Conservation (phyloP, 2,329 filamentous ascomycete genomes). For the Furcasterigmium furcatum region DNA sequence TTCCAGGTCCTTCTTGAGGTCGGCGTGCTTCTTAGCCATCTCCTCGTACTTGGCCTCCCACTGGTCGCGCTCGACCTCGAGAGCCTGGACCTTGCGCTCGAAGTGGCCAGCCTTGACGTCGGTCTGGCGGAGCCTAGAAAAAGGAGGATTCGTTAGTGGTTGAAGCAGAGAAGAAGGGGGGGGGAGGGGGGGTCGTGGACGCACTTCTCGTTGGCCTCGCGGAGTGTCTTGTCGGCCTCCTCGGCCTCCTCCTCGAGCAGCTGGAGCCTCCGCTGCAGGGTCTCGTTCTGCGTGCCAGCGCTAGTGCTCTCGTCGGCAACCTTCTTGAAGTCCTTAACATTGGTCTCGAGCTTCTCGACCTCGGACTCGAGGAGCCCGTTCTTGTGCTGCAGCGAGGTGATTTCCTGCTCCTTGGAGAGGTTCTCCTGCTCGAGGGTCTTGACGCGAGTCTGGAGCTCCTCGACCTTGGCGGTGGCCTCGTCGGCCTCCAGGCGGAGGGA, state of each 20-base stretch:
- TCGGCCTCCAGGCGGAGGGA: constrained; percentile 92
- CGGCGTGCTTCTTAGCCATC: constrained; percentile 84
- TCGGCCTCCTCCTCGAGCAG: constrained; percentile 98
- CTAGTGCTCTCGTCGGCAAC: constrained; percentile 77
- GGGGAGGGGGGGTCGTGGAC: no score
- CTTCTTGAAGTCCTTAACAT: constrained; percentile 84
- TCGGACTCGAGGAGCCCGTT: constrained; percentile 87
- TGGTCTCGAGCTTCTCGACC: constrained; percentile 86
- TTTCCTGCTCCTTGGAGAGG: constrained; percentile 95
- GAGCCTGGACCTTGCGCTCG: constrained; percentile 97
- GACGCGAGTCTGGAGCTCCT: constrained; percentile 84
- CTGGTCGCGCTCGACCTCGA: constrained; percentile 86
- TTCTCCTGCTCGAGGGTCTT: constrained; percentile 94
- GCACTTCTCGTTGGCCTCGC: constrained; percentile 97
- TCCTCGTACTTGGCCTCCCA: constrained; percentile 99
- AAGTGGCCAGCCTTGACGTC: constrained; percentile 99
- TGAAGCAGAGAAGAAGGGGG: constrained; percentile 4
- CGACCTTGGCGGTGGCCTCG: constrained; percentile 73
- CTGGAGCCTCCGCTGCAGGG: constrained; percentile 86
- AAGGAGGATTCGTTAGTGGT: constrained; percentile 8
- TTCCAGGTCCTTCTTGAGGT: constrained; percentile 85
- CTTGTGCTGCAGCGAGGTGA: constrained; percentile 93
- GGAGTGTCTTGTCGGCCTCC: constrained; percentile 90
- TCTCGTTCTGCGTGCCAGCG: constrained; percentile 87
- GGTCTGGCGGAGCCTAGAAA: constrained; percentile 86